Conservation (phyloP, 495 filamentous ascomycete species). For the Aspergillus bertholletiae region DNA sequence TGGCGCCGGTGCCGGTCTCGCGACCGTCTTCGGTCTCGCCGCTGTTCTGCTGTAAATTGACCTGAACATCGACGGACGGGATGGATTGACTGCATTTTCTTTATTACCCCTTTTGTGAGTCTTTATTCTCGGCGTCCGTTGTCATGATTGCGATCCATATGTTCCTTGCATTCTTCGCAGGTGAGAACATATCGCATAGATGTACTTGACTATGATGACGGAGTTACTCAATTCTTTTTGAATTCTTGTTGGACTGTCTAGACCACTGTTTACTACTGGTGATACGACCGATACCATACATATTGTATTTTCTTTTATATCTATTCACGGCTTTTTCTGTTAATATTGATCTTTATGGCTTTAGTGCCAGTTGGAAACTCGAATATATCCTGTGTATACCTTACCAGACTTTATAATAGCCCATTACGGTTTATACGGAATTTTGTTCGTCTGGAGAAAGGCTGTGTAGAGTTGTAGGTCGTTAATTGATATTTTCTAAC, state of each 20-base stretch:
- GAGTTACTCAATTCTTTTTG: not conserved
- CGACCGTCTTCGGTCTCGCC: constrained; percentile 69
- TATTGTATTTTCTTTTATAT: not conserved
- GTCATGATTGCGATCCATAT: not conserved
- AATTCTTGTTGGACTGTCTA: not conserved
- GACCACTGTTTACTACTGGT: not conserved
- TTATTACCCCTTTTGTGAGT: not conserved
- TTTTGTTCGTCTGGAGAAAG: not conserved
- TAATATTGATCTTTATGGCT: not conserved
- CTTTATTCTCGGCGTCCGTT: not conserved
- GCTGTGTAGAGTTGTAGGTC: no score
- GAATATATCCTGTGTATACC: not conserved
- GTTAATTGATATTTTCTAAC: no score
- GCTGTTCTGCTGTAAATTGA: constrained; percentile 70
- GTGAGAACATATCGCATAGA: not conserved
- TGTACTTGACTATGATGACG: not conserved
- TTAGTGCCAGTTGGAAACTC: not conserved
- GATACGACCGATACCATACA: constrained; percentile 7
- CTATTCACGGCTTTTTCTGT: not conserved
- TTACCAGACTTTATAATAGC: not conserved
- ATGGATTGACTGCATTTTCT: not conserved
- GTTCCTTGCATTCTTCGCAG: not conserved
- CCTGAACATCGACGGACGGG: not conserved
- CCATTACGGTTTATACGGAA: not conserved
- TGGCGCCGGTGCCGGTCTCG: constrained; percentile 67